Evolutionary conservation across 2,329 filamentous ascomycete species (phyloP), one percentile per base, ranked within the genome.

Genomic region (Alternaria alternata): DNA sequence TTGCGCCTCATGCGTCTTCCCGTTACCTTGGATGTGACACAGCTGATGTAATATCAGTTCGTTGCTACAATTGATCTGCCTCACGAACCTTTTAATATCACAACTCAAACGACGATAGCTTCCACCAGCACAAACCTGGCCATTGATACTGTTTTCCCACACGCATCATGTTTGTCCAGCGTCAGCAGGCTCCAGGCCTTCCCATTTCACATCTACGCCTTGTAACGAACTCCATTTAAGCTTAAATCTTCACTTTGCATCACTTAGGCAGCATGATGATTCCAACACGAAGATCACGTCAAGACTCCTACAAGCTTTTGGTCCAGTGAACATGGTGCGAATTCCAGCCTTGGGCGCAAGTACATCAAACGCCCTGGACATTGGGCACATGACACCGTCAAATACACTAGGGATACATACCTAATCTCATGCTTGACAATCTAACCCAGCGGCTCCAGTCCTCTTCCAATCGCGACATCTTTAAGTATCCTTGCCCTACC

Each of bases 361-460:
- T 8, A 70, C 63, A 61, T 69, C 62, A 69, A 68, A 60, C 71
- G 71, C 46, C 7, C 16, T n/a, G 34, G 14, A 38, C 2, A 9
- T 11, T 20, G 7, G 14, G 8, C n/a, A 39, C 14, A 20, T 39
- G n/a, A 20, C 38, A 20, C 38, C 0, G n/a, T 39, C 38, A 20
- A 39, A 11, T 18, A n/a, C 20, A 20, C 8, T 39, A 20, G 6
- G n/a, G 8, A n/a, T 20, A 28, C 8, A 14, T 53, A 30, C 39
- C 36, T 26, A 30, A 38, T 26, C 18, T 41, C 54, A 18, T 57
- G 24, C 32, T 38, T 30, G 18, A 47, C 49, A 57, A 36, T 43
- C 16, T 57, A 51, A 54, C n/a, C 55, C 3, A 63, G 61, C 16
- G 55, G 22, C 18, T 53, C 57, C 5, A 57, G 36, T 4, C 46